Base-by-base conservation (phyloP, 2,329 filamentous ascomycete genomes). In the Gyromitra esculenta region DNA sequence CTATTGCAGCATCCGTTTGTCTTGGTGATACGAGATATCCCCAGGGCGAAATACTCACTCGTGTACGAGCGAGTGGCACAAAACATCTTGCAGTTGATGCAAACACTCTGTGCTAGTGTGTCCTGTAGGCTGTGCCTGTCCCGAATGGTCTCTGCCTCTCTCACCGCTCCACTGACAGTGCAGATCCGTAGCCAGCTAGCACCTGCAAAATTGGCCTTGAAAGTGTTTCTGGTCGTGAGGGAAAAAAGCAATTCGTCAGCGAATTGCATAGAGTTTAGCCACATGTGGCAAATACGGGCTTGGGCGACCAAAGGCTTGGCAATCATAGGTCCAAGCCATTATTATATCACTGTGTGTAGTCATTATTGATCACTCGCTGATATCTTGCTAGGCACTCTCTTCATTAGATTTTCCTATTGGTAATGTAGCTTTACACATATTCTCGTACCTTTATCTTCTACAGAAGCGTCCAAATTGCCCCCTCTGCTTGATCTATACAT, bases 101-200 rank as follows among this genome's bases (percentile, higher is more conserved):
- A 73, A 11, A 3, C 54, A 57, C 21, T 7, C 21, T 3, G 35
- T 57, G 6, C 35, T 60, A 35, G 63, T 52, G 65, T 45, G 31
- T 60, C 59, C 4, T 56, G 18, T 43, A 3, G 66, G 18, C 57
- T 64, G 68, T 43, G 41, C 21, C 48, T 56, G 2, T 41, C 54
- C 59, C 57, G 67, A 9, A 35, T 71, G 57, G 56, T 63, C 25
- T 39, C 50, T 57, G 43, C 37, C n/a, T 45, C n/a, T 54, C 57
- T 64, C 45, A 37, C 25, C 39, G 37, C 43, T 11, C n/a, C 39
- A 39, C 52, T 31, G 43, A n/a, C 39, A 39, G 21, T 73, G 62
- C 70, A 59, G 60, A 41, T 41, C 67, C 41, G 59, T 62, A 35
- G 43, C 43, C 37, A 43, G 64, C 18, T 21, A 45, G 48, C n/a